These are phyloP conservation scores for Hylodesmum podocarpum DNA, from an alignment of 306 rosid genomes.

Conservation along the genomic window DNA sequence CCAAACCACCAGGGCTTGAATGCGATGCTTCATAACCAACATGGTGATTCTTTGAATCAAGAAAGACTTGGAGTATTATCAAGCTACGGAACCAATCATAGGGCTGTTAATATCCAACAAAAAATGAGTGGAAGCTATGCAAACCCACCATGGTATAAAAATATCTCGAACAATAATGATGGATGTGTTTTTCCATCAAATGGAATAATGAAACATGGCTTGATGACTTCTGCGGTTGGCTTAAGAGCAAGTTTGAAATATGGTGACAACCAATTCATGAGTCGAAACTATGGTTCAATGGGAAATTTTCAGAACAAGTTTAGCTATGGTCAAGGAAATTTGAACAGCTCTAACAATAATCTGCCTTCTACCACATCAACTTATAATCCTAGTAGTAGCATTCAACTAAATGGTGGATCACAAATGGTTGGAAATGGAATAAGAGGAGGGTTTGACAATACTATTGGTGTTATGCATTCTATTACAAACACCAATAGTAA, in stretches of 20 bases:
- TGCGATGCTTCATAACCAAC: not conserved
- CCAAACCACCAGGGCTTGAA: not conserved
- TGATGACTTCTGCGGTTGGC: conserved; percentile 5
- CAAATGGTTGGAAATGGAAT: not conserved
- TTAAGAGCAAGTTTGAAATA: not conserved
- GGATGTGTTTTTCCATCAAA: not conserved
- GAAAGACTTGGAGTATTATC: not conserved
- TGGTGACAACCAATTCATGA: not conserved
- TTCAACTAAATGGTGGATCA: conserved; percentile 23
- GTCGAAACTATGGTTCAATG: not conserved
- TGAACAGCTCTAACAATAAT: not conserved
- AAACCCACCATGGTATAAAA: not conserved
- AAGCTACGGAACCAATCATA: not conserved
- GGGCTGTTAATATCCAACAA: not conserved
- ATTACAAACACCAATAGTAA: not conserved
- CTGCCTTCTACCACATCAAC: not conserved
- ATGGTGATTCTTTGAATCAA: not conserved
- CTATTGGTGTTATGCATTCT: not conserved
- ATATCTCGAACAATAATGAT: not conserved
- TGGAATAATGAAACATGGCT: not conserved
- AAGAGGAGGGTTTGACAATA: not conserved
- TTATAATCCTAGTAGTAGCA: not conserved
- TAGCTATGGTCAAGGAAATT: not conserved
- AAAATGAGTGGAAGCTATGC: not conserved
- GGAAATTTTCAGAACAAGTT: not conserved